Evolutionary conservation across 202 grass and related monocot species (phyloP).

Genomic region (Hordeum pubiflorum): DNA sequence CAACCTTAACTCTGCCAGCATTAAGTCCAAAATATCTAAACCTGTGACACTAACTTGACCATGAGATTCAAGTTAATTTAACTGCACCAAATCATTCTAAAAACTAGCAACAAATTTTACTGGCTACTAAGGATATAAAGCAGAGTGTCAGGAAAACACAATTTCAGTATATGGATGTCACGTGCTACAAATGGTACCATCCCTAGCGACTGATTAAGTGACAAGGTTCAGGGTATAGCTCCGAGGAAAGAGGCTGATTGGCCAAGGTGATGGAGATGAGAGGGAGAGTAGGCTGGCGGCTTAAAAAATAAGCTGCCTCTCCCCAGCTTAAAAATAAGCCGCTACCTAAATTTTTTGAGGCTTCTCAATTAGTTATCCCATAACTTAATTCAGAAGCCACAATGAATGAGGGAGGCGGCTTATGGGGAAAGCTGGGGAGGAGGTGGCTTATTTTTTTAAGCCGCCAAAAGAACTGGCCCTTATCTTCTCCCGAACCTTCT

Average conservation of each 20-base stretch:
- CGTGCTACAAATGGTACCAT: background rate
- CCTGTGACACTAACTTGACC: background rate
- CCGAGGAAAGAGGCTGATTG: background rate
- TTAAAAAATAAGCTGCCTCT: too few species aligned
- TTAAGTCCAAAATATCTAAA: background rate
- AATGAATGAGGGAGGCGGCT: too few species aligned
- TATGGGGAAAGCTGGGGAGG: too few species aligned
- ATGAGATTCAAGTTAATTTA: constrained; percentile 4
- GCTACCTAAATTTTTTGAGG: too few species aligned
- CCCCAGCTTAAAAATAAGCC: too few species aligned
- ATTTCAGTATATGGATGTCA: background rate
- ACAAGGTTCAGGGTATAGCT: background rate
- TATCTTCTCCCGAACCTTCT: background rate
- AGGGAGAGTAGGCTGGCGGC: background rate
- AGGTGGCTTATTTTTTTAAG: too few species aligned
- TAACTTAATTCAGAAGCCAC: too few species aligned
- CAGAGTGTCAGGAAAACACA: background rate
- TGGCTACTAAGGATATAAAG: background rate
- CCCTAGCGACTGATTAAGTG: background rate
- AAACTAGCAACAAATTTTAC: constrained; percentile 1
- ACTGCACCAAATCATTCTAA: background rate
- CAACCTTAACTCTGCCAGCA: background rate
- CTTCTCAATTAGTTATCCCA: too few species aligned
- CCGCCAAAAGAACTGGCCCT: background rate
- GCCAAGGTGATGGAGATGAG: background rate